A percentile compares a stretch with the other conserved stretches of the same genome.
Evolutionary conservation across 1,139 yeast genomes (phyloP).

Genomic region (Hemisphaericaspora xylofermentans): DNA sequence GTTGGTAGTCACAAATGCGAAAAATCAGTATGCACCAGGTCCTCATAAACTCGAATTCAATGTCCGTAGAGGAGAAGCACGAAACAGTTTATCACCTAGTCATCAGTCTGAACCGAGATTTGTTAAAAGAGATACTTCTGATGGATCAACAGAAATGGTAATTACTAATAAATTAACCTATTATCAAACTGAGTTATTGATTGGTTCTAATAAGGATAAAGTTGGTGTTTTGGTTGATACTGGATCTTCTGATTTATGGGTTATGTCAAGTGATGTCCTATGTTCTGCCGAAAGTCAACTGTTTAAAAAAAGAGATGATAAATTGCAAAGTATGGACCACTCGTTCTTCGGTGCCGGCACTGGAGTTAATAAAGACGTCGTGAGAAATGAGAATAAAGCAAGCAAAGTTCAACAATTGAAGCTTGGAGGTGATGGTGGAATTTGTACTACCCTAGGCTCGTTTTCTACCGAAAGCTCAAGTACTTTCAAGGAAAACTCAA

Average conservation of each 20-base stretch:
- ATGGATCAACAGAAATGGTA: slow-evolving; percentile 37
- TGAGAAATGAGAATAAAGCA: slow-evolving; percentile 16
- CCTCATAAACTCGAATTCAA: slow-evolving; percentile 25
- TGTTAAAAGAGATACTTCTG: slow-evolving; percentile 32
- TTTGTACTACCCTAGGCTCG: slow-evolving; percentile 42
- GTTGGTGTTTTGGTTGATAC: slow-evolving; percentile 43
- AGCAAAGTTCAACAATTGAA: slow-evolving; percentile 14
- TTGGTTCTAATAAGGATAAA: slow-evolving; percentile 34
- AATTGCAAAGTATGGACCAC: background rate
- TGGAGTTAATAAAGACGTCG: too few species aligned
- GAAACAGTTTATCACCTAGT: slow-evolving; percentile 17
- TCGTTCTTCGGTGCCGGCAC: too few species aligned
- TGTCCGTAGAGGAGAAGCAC: slow-evolving; percentile 26
- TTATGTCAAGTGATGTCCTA: slow-evolving; percentile 33
- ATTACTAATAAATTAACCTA: slow-evolving; percentile 46
- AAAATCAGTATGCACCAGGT: background rate
- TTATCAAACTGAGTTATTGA: slow-evolving; percentile 43
- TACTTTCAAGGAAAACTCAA: slow-evolving; percentile 36
- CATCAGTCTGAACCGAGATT: slow-evolving; percentile 16
- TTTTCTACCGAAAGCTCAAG: slow-evolving; percentile 35
- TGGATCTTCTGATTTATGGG: slow-evolving; percentile 50
- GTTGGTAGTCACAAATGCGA: background rate
- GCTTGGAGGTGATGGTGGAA: slow-evolving; percentile 16
- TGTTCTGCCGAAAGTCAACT: slow-evolving; percentile 18
- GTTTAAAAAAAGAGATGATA: background rate